phyloP scores from a whole-genome alignment of 148 eudicot genomes.

The Drosera capensis region DNA sequence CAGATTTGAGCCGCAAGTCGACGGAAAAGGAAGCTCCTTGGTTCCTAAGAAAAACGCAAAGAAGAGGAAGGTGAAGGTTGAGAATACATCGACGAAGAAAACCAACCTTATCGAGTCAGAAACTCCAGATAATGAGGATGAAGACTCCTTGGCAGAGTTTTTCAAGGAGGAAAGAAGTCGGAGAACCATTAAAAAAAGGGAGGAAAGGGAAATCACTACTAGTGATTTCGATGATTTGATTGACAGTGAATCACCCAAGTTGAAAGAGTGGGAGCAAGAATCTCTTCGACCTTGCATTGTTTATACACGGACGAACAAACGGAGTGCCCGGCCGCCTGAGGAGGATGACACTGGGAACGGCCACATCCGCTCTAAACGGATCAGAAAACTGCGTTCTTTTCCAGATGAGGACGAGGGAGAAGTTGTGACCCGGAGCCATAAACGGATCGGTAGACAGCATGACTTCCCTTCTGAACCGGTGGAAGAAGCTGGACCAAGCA shows the following conservation, averaged over 20 bases:
- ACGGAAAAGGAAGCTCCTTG: slow-evolving; percentile 14
- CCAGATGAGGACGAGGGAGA: no score
- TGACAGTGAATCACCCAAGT: slow-evolving; percentile 18
- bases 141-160: slow-evolving; percentile 20
- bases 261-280: slow-evolving; percentile 9
- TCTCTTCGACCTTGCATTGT: slow-evolving; percentile 11
- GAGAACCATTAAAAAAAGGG: slow-evolving; percentile 18
- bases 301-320: no score
- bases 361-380: no score
- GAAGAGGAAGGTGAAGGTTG: slow-evolving; percentile 40
- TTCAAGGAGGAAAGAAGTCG: no score
- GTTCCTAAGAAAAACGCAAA: slow-evolving; percentile 18
- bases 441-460: slow-evolving; percentile 12
- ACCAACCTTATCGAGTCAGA: slow-evolving; percentile 22
- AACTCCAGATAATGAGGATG: slow-evolving; percentile 13
- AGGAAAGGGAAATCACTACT: slow-evolving; percentile 21
- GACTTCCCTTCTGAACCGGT: slow-evolving; percentile 28
- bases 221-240: slow-evolving; percentile 17
- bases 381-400: no score
- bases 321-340: no score
- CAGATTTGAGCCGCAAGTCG: slow-evolving; percentile 15
- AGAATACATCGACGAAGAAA: slow-evolving; percentile 15
- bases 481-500: slow-evolving; percentile 58
- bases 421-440: no score
- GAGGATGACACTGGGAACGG: no score